A percentile compares a stretch with the other conserved stretches of the same genome.
These are phyloP conservation scores for Aspergillus clavatus DNA, from an alignment of 2,329 filamentous ascomycete genomes.

Conservation along the genomic window DNA sequence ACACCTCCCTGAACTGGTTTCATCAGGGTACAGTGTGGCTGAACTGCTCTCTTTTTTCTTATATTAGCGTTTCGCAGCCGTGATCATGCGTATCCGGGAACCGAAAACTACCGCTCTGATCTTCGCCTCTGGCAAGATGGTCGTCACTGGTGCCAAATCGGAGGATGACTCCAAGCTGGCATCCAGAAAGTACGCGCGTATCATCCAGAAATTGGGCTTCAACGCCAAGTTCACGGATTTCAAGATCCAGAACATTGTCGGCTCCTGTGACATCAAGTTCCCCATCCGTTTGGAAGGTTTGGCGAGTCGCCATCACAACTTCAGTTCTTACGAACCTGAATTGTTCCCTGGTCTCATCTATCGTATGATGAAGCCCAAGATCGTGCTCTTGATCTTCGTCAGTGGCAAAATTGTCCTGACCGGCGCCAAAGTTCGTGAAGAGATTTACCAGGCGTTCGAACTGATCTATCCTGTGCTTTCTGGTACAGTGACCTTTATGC, in stretches of 20 bases:
- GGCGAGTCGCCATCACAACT: conserved; percentile 96
- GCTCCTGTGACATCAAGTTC: conserved; percentile 99
- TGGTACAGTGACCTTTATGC: conserved; percentile 52
- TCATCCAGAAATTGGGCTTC: conserved; percentile 99
- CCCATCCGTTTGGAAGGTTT: conserved; percentile 94
- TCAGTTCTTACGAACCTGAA: conserved; percentile 98
- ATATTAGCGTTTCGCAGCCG: conserved; percentile 87
- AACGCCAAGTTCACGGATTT: conserved; percentile 99
- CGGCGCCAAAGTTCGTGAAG: conserved; percentile 94
- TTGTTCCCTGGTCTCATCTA: conserved; percentile 99
- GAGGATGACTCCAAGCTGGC: conserved; percentile 98
- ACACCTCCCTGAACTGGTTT: conserved; percentile 27
- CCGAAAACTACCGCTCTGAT: conserved; percentile 98
- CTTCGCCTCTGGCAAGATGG: conserved; percentile 99
- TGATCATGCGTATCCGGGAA: conserved; percentile 99
- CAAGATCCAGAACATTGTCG: conserved; percentile 99
- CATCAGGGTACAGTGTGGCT: conserved; percentile 42
- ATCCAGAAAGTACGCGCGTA: conserved; percentile 94
- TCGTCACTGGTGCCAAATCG: conserved; percentile 95
- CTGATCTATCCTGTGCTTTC: conserved; percentile 95
- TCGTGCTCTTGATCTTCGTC: conserved; percentile 95
- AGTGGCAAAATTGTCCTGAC: conserved; percentile 97
- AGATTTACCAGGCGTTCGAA: conserved; percentile 95
- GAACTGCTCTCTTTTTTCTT: conserved; percentile 35
- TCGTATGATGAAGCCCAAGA: conserved; percentile 99